These are phyloP conservation scores for Apiosordaria backusii DNA, from an alignment of 495 filamentous ascomycete genomes.

Conservation along the genomic window DNA sequence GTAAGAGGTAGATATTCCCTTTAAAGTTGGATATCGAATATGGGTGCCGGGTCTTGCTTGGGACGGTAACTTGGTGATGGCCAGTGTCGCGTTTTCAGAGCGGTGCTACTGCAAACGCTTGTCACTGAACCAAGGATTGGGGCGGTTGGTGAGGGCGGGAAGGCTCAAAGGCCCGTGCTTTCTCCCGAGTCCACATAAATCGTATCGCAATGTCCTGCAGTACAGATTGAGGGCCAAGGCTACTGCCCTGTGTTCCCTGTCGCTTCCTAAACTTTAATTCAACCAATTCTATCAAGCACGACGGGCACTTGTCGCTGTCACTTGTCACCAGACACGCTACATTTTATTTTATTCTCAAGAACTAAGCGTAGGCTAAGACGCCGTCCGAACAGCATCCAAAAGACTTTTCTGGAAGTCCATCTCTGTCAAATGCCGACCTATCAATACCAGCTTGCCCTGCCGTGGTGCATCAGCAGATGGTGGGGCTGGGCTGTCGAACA, in stretches of 20 bases:
- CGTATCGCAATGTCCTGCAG: background rate
- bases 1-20: background rate
- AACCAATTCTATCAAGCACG: background rate
- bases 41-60: too few relatives aligned
- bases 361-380: too few relatives aligned
- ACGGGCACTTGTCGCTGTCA: too few relatives aligned
- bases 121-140: background rate
- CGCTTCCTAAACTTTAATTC: conserved; percentile 6
- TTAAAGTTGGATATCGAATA: background rate
- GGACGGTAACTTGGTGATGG: background rate
- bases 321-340: too few relatives aligned
- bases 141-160: background rate
- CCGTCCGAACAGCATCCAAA: conserved; percentile 10
- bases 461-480: conserved; percentile 12
- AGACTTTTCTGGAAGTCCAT: conserved; percentile 45
- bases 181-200: background rate
- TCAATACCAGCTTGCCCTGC: conserved; percentile 73
- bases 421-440: conserved; percentile 62
- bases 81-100: background rate
- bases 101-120: conserved; percentile 1
- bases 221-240: background rate
- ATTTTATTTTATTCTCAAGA: too few relatives aligned
- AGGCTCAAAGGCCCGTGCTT: conserved; percentile 1
- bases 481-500: conserved; percentile 57
- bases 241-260: background rate